phyloP scores from a whole-genome alignment of 2,329 filamentous ascomycete genomes.

The Neopestalotiopsis rosae region DNA sequence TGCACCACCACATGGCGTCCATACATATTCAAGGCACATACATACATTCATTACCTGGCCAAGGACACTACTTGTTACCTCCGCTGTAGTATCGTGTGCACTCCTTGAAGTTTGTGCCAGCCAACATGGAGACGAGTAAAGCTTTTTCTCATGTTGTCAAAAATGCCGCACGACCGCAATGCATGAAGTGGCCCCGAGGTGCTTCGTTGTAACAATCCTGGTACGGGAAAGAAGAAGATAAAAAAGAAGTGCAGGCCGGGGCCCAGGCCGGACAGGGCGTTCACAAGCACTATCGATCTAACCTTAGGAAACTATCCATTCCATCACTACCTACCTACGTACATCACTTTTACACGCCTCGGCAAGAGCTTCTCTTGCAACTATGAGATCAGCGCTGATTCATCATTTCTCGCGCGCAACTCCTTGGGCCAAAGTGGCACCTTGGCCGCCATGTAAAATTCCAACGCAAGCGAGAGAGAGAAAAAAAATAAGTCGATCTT shows the following conservation, averaged over 20 bases:
- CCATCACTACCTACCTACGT: no score
- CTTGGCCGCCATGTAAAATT: no score
- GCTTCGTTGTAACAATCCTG: background rate
- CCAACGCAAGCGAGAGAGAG: background rate
- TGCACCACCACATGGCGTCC: background rate
- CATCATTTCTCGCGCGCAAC: background rate
- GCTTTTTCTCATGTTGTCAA: no score
- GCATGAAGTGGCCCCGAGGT: no score
- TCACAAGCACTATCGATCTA: background rate
- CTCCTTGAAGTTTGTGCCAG: no score
- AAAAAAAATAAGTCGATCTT: slow-evolving; percentile 17
- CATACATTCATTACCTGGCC: no score
- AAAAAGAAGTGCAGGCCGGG: background rate
- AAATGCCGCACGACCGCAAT: no score
- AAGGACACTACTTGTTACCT: no score
- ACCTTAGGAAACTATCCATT: no score
- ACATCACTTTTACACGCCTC: no score
- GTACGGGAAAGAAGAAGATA: background rate
- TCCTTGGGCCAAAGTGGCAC: background rate
- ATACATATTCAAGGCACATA: background rate
- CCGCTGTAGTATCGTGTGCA: no score
- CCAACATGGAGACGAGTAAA: no score
- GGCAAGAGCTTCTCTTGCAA: background rate
- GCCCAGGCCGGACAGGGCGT: background rate
- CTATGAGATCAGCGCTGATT: background rate